Evolutionary conservation across 768 basidiomycete species (phyloP).

Genomic region (Mycena epipterygia): DNA sequence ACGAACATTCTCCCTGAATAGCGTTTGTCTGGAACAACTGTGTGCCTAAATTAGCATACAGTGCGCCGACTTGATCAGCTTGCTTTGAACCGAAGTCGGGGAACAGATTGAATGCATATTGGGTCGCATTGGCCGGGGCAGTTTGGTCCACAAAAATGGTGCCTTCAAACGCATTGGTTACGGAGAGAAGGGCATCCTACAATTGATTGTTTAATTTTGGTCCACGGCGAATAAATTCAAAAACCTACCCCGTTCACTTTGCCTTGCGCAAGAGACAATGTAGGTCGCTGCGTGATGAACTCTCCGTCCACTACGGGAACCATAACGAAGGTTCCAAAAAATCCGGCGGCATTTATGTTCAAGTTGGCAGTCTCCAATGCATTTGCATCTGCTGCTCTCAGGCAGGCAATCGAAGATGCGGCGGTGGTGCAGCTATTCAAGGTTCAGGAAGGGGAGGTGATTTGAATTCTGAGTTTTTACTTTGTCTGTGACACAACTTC

Average conservation of each 20-base stretch:
- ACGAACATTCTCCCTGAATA: constrained; percentile 32
- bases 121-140: not conserved
- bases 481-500: constrained; percentile 38
- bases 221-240: not conserved
- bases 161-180: not conserved
- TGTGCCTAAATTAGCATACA: constrained; percentile 26
- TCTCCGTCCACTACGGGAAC: constrained; percentile 50
- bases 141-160: not conserved
- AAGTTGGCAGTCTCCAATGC: constrained; percentile 41
- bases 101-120: not conserved
- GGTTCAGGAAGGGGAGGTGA: constrained; percentile 28
- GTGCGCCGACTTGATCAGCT: too few species aligned
- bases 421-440: not conserved
- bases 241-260: constrained; percentile 48
- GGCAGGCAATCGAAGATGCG: constrained; percentile 38
- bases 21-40: not conserved
- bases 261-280: constrained; percentile 43
- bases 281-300: constrained; percentile 50
- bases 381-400: constrained; percentile 40
- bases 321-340: constrained; percentile 42
- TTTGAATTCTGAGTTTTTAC: constrained; percentile 21
- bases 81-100: too few species aligned
- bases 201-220: too few species aligned
- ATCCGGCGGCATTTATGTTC: constrained; percentile 34
- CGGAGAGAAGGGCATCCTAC: not conserved